Evolutionary conservation across 2,329 filamentous ascomycete genomes (phyloP).

Genomic region (Sporothrix curviconia): DNA sequence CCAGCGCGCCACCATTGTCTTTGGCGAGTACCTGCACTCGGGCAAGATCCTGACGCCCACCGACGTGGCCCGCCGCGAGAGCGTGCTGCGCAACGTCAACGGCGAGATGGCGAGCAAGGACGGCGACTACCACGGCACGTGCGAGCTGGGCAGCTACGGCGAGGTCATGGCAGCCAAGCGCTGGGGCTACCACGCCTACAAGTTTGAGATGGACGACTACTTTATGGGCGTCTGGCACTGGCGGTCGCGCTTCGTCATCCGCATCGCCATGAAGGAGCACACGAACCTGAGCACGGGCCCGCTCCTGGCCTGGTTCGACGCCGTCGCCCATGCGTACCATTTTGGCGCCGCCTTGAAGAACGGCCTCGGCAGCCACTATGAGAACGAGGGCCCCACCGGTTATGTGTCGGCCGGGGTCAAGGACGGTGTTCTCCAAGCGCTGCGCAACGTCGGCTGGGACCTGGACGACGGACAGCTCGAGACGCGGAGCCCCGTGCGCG

Average conservation of each 20-base stretch:
- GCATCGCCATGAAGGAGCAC: conserved; percentile 51
- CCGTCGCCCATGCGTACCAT: conserved; percentile 35
- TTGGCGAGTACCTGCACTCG: conserved; percentile 49
- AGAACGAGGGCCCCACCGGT: conserved; percentile 32
- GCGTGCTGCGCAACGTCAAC: conserved; percentile 52
- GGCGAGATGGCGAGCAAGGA: conserved; percentile 37
- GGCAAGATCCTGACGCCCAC: conserved; percentile 53
- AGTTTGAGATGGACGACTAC: conserved; percentile 44
- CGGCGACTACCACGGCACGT: conserved; percentile 29
- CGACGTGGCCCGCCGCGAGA: conserved; percentile 59
- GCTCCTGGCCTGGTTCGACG: conserved; percentile 34
- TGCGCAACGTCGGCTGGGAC: conserved; percentile 56
- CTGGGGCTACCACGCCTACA: conserved; percentile 30
- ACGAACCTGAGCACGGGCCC: conserved; percentile 31
- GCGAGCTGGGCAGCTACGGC: conserved; percentile 34
- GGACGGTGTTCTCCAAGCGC: conserved; percentile 29
- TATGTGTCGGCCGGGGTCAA: conserved; percentile 39
- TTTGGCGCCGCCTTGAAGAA: conserved; percentile 32
- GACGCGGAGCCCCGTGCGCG: conserved; percentile 47
- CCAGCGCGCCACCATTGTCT: conserved; percentile 75
- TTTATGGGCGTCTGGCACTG: conserved; percentile 51
- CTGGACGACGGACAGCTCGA: conserved; percentile 58
- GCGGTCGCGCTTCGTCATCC: conserved; percentile 45
- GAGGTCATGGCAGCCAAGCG: conserved; percentile 29
- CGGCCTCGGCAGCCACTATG: conserved; percentile 31